A percentile compares a stretch with the other conserved stretches of the same genome.
Conservation (phyloP, 2,329 filamentous ascomycete species). For the Cylindrodendrum hubeiense region DNA sequence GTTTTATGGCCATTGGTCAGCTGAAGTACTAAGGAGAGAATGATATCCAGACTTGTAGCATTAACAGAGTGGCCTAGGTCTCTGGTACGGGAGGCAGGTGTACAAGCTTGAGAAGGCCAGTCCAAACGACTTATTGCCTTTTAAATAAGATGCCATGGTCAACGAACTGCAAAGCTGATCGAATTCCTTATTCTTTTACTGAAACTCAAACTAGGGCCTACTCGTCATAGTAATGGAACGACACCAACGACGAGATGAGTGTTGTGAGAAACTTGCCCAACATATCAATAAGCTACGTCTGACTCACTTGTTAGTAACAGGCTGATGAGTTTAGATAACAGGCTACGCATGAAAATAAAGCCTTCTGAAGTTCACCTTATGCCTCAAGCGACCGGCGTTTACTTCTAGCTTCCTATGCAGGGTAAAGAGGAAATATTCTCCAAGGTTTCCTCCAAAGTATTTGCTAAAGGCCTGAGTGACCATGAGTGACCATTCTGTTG, state of each 20-base stretch:
- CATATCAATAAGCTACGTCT: background rate
- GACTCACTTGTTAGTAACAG: background rate
- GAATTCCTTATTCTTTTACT: too few relatives aligned
- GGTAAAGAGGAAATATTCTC: background rate
- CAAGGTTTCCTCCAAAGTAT: background rate
- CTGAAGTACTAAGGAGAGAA: too few relatives aligned
- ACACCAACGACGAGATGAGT: background rate
- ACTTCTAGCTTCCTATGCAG: background rate
- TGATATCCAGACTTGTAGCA: too few relatives aligned
- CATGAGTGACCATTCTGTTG: background rate
- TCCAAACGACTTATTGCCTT: too few relatives aligned
- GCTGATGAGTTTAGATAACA: background rate
- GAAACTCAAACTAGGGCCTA: background rate
- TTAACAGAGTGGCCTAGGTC: too few relatives aligned
- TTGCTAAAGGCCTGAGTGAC: background rate
- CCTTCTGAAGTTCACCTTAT: background rate
- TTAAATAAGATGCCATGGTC: too few relatives aligned
- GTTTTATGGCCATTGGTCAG: too few relatives aligned
- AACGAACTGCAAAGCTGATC: too few relatives aligned
- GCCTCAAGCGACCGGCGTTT: background rate
- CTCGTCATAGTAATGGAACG: background rate
- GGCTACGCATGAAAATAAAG: background rate
- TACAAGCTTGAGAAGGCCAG: too few relatives aligned
- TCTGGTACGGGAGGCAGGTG: too few relatives aligned
- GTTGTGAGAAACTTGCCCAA: background rate